Percentiles rank a stretch among this genome's conserved stretches.
These are phyloP conservation scores for Pseudoscleropodium purum DNA, from an alignment of 225 moss, liverwort and hornwort species.

Conservation along the genomic window DNA sequence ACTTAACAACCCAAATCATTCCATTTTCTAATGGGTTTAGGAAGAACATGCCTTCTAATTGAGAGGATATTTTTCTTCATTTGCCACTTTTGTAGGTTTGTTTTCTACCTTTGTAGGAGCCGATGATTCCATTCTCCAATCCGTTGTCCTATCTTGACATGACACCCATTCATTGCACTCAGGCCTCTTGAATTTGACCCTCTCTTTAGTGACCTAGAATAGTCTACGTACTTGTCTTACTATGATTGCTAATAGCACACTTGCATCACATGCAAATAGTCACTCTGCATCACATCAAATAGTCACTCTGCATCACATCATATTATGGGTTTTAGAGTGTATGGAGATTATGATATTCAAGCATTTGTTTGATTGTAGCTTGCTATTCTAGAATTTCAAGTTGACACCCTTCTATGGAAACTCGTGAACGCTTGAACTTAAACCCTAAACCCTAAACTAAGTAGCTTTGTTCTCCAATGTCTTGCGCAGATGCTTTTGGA, in stretches of 20 bases:
- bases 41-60: not conserved
- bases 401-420: not conserved
- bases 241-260: not conserved
- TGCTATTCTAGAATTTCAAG: not conserved
- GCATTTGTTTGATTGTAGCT: not conserved
- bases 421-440: not conserved
- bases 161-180: not conserved
- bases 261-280: not conserved
- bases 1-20: not conserved
- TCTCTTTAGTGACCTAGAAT: not conserved
- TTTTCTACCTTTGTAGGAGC: not conserved
- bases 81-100: not conserved
- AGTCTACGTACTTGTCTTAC: too few relatives aligned
- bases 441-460: not conserved
- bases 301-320: too few relatives aligned
- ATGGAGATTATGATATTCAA: not conserved
- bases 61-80: not conserved
- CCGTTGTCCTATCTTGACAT: not conserved
- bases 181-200: not conserved
- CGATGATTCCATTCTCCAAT: not conserved
- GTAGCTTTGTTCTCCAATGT: not conserved
- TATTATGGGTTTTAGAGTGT: not conserved
- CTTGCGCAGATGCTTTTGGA: slow-evolving; percentile 56
- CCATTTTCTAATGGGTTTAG: fast-evolving
- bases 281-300: too few relatives aligned